A percentile compares a stretch with the other conserved stretches of the same genome.
Evolutionary conservation across 73 alveolate species (phyloP).

Genomic region (Symbiodinium natans): DNA sequence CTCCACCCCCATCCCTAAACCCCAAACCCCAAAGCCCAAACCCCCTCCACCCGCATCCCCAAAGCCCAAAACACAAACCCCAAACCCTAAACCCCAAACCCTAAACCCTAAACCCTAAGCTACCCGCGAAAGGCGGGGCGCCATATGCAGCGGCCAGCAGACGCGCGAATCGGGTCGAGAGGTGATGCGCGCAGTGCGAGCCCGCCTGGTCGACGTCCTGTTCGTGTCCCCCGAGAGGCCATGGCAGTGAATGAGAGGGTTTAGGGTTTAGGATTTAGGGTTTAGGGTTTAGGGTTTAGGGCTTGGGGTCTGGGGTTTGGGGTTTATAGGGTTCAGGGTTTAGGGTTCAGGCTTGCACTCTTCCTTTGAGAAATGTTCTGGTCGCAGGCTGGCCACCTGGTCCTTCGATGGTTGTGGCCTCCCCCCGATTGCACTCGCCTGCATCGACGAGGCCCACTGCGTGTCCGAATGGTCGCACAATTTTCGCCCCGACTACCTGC

Average conservation of each 20-base stretch:
- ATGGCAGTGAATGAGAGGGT: background rate
- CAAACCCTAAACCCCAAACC: no score
- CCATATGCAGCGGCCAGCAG: slow-evolving; percentile 97
- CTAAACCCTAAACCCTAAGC: no score
- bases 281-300: no score
- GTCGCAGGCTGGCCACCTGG: slow-evolving; percentile 95
- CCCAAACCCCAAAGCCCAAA: no score
- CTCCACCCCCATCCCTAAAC: no score
- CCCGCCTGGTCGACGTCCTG: slow-evolving; percentile 96
- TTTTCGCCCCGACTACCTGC: slow-evolving; percentile 97
- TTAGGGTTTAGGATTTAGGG: no score
- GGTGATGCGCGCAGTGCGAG: slow-evolving; percentile 96
- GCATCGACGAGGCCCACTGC: slow-evolving; percentile 98
- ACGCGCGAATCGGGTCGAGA: slow-evolving; percentile 95
- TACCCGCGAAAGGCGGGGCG: slow-evolving; percentile 95
- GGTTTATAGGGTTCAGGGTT: no score
- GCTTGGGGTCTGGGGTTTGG: no score
- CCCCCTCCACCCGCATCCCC: no score
- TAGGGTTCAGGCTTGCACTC: background rate
- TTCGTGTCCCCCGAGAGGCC: slow-evolving; percentile 98
- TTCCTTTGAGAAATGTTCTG: background rate
- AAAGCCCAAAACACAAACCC: no score
- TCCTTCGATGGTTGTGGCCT: slow-evolving; percentile 96
- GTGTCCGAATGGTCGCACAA: slow-evolving; percentile 98
- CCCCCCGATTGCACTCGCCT: slow-evolving; percentile 97